Base-by-base conservation (phyloP, 768 basidiomycete genomes). In the Coprinopsis cinerea region DNA sequence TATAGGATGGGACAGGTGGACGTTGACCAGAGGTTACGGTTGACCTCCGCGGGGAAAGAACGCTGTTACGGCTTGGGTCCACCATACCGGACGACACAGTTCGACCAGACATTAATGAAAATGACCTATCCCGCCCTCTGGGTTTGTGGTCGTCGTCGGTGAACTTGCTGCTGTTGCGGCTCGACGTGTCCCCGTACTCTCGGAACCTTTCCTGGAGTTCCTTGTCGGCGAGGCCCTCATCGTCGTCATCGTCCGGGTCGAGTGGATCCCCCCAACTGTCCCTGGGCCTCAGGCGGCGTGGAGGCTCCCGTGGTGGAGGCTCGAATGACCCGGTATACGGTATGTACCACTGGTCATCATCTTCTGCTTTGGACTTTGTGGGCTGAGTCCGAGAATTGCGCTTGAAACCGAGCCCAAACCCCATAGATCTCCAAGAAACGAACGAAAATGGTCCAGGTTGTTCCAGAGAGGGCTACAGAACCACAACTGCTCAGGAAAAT, bases 101-200 rank as follows among this genome's bases (percentile, higher is more conserved):
- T 24, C 61, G 64, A n/a, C 65, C 65, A 27, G 76, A 76, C 14
- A 71, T 61, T 30, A 63, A 65, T 11, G 79, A 78, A 26, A 69
- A 61, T 2, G 71, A 64, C 32, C 76, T 56, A 57, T 59, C 57
- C 58, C 59, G 48, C 54, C 49, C 53, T 60, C 44, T 54, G 46
- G 28, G 60, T 55, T 53, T 62, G 61, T 42, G 30, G 3, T 23
- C 39, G 3, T 49, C 47, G 13, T 47, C 40, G 27, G 13, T 32
- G 20, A 44, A 36, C n/a, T 36, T 49, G 14, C 43, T 24, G 18
- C 27, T 27, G 11, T 28, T 26, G 27, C 6, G 28, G 11, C 25
- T 48, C 15, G 23, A 25, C 9, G 39, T 18, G 18, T 44, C 44
- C 17, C 26, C 32, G 35, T 48, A 35, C 24, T 44, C 37, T 10